These are phyloP conservation scores for Colletotrichum kahawae DNA, from an alignment of 2,329 filamentous ascomycete genomes.

Conservation along the genomic window DNA sequence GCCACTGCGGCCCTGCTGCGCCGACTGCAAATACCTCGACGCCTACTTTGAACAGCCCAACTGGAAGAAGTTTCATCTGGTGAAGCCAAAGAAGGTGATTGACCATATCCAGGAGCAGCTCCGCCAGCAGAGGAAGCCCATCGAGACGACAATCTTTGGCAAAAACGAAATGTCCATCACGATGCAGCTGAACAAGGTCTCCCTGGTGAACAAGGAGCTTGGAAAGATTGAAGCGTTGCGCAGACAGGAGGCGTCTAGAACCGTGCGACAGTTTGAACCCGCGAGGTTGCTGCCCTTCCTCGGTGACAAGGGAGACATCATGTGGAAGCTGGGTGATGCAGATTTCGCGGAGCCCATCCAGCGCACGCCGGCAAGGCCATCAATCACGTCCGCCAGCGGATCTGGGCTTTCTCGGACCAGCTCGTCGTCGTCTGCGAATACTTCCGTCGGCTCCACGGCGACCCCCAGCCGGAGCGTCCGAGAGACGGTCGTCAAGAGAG, in stretches of 20 bases:
- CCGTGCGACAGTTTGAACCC: background rate
- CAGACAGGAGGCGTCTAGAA: slow-evolving; percentile 3
- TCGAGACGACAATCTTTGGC: slow-evolving; percentile 1
- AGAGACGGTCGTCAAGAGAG: background rate
- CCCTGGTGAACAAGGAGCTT: slow-evolving; percentile 4
- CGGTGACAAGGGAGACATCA: background rate
- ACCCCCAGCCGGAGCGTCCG: background rate
- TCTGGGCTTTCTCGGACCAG: background rate
- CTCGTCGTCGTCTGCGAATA: background rate
- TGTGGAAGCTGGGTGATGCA: slow-evolving; percentile 13
- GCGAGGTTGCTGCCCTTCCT: slow-evolving; percentile 9
- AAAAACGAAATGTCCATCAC: background rate
- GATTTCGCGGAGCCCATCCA: background rate
- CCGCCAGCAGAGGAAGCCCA: slow-evolving; percentile 1
- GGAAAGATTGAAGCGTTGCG: background rate
- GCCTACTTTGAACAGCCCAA: slow-evolving; percentile 6
- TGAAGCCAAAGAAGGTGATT: background rate
- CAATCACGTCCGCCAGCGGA: background rate
- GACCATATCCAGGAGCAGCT: background rate
- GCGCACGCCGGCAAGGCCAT: background rate
- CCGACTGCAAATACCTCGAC: slow-evolving; percentile 2
- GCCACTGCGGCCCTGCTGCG: slow-evolving; percentile 2
- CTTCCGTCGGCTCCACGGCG: background rate
- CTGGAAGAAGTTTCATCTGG: slow-evolving; percentile 9
- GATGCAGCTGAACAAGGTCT: slow-evolving; percentile 11